Conservation (phyloP, 2,329 filamentous ascomycete species). For the Harringtonia lauricola region DNA sequence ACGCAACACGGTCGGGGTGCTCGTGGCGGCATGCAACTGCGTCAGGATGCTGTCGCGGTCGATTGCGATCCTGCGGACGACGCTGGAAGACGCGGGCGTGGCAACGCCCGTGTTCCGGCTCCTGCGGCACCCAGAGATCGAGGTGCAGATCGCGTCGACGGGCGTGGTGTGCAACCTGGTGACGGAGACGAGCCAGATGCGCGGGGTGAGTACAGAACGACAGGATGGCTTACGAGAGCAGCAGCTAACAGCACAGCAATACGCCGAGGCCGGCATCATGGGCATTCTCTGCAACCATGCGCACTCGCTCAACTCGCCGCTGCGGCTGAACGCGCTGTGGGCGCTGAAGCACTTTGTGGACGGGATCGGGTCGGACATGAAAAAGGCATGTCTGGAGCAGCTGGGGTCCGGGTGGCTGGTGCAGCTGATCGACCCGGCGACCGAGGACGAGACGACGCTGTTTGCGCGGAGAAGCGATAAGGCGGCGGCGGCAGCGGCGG, state of each 20-base stretch:
- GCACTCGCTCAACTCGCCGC: slow-evolving; percentile 64
- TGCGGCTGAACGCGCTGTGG: slow-evolving; percentile 84
- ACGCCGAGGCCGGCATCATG: slow-evolving; percentile 64
- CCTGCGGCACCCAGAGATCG: slow-evolving; percentile 61
- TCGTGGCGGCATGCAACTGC: slow-evolving; percentile 77
- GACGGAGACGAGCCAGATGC: slow-evolving; percentile 82
- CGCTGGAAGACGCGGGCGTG: slow-evolving; percentile 75
- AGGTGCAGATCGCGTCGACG: slow-evolving; percentile 79
- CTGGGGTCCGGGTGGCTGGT: slow-evolving; percentile 73
- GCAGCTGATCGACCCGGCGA: slow-evolving; percentile 59
- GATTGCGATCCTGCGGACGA: slow-evolving; percentile 72
- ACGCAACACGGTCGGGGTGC: slow-evolving; percentile 61
- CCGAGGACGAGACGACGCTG: slow-evolving; percentile 34
- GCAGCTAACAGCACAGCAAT: slow-evolving; percentile 36
- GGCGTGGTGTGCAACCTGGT: slow-evolving; percentile 77
- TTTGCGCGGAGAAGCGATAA: slow-evolving; percentile 19
- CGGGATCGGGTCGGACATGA: slow-evolving; percentile 58
- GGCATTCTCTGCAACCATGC: slow-evolving; percentile 74
- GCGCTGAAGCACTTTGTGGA: slow-evolving; percentile 83
- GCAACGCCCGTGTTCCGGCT: slow-evolving; percentile 67
- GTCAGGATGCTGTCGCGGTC: slow-evolving; percentile 75
- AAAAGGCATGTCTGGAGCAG: slow-evolving; percentile 66
- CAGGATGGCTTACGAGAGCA: background rate
- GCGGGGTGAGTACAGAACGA: slow-evolving; percentile 53
- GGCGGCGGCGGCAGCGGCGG: slow-evolving; percentile 4